Evolutionary conservation across 768 basidiomycete genomes (phyloP).

Genomic region (Leccinellum rugosiceps): DNA sequence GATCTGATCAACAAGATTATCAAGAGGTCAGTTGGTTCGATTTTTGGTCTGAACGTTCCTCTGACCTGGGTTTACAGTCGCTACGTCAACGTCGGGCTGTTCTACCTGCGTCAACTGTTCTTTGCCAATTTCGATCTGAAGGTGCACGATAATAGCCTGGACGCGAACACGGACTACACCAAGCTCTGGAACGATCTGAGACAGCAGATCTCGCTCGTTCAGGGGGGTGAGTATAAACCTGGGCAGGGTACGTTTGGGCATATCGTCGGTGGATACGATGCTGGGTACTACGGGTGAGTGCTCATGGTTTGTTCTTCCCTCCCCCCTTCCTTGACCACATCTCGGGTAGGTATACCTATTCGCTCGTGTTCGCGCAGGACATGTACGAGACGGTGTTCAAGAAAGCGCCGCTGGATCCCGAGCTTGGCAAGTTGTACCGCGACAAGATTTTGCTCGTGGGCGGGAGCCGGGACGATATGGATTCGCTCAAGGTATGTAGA

Average conservation of each 20-base stretch:
- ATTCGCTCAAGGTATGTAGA: neutral
- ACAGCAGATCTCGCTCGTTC: neutral
- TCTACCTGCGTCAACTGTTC: slow-evolving; percentile 52
- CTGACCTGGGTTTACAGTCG: slow-evolving; percentile 35
- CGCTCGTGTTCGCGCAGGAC: slow-evolving; percentile 58
- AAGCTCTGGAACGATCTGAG: neutral
- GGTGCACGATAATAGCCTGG: slow-evolving; percentile 36
- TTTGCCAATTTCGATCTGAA: slow-evolving; percentile 40
- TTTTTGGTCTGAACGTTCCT: neutral
- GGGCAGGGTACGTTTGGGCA: slow-evolving; percentile 71
- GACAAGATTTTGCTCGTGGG: neutral
- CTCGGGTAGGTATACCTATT: slow-evolving; percentile 67
- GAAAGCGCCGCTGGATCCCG: neutral
- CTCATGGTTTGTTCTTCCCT: neutral
- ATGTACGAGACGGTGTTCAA: slow-evolving; percentile 29
- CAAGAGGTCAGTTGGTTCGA: slow-evolving; percentile 49
- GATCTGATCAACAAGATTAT: slow-evolving; percentile 73
- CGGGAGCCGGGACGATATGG: neutral
- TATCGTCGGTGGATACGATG: slow-evolving; percentile 50
- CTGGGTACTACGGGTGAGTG: slow-evolving; percentile 59
- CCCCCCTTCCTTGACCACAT: no score
- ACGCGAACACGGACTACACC: slow-evolving; percentile 53
- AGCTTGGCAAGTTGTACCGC: neutral
- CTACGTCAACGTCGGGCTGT: slow-evolving; percentile 62
- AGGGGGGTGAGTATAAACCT: slow-evolving; percentile 27